Conservation (phyloP, 2,329 filamentous ascomycete species). For the Tothia fuscella region DNA sequence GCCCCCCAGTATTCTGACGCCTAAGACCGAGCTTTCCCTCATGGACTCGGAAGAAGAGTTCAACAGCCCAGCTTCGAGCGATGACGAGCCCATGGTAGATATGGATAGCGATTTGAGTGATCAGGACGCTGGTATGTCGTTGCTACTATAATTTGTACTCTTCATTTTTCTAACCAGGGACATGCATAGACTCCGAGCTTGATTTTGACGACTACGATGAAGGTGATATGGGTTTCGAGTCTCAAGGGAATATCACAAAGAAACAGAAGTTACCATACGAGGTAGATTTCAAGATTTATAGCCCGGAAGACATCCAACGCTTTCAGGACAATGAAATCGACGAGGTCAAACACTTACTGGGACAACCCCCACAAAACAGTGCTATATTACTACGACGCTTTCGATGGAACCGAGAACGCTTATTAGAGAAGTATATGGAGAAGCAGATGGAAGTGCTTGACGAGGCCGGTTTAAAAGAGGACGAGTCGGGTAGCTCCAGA, state of each 20-base stretch:
- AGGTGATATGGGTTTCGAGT: constrained; percentile 47
- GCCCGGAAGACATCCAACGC: constrained; percentile 66
- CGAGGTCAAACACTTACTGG: constrained; percentile 84
- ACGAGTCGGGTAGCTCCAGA: constrained; percentile 32
- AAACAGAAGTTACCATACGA: constrained; percentile 67
- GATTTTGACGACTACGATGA: constrained; percentile 43
- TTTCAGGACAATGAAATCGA: constrained; percentile 79
- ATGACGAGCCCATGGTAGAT: constrained; percentile 60
- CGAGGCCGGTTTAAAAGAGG: constrained; percentile 66
- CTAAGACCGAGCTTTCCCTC: constrained; percentile 26
- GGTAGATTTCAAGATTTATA: constrained; percentile 71
- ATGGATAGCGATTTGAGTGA: constrained; percentile 45
- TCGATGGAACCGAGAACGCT: constrained; percentile 89
- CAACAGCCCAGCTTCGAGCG: constrained; percentile 72
- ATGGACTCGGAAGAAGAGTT: constrained; percentile 98
- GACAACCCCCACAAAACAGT: constrained; percentile 76
- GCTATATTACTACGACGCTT: constrained; percentile 83
- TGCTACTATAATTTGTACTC: background rate
- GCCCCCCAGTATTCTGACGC: constrained; percentile 9
- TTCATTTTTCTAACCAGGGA: constrained; percentile 4
- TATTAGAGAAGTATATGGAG: constrained; percentile 97
- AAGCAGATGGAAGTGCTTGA: constrained; percentile 67
- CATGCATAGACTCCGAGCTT: constrained; percentile 39
- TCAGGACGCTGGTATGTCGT: constrained; percentile 16
- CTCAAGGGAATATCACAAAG: constrained; percentile 59